Base-by-base conservation (phyloP, 1,284 basidiomycete species). In the Melampsora abietis-canadensis region DNA sequence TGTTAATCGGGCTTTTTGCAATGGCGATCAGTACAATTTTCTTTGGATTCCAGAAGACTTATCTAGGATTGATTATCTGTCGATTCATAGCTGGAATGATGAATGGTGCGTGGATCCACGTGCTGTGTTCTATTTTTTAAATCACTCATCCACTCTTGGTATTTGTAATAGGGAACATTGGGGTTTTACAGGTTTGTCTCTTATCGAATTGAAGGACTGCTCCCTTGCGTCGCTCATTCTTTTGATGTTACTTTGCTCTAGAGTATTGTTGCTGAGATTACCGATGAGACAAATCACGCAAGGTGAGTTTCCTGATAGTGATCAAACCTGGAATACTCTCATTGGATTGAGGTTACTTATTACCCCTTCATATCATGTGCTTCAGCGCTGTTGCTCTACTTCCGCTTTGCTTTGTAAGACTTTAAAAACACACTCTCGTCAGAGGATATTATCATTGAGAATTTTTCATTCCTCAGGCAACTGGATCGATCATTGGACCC, bases 1-100 rank as follows among this genome's bases (percentile, higher is more conserved):
- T 78, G 44, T 59, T 78, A 61, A 76, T 24, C 46, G 78, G 78
- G 6, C 63, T 78, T 27, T 59, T 64, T 15, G 78, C 77, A 19
- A 31, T 76, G 31, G 69, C 77, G 24, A 63, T 75, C 34, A 51
- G 73, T 10, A 59, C 67, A 15, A 68, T 68, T 34, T 48, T 30
- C 1, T 75, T 75, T 30, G 73, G 73, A 0, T 48, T 75, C 8
- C 73, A 75, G 27, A 63, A 60, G 24, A 75, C 44, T 14, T 75
- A 48, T 64, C n/a, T 57, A 2, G 73, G 73, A 12, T 68, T 75
- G 60, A 30, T 68, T 4, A 62, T 75, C 7, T 66, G 65, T 19
- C 61, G 73, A 62, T 34, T 60, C 15, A 37, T 75, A 44, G 73
- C 73, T 54, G 73, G 73, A n/a, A 67, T 67, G 31, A 75, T 75